Evolutionary conservation across 2,329 filamentous ascomycete genomes (phyloP).

Genomic region (Fusarium cyanostomum): DNA sequence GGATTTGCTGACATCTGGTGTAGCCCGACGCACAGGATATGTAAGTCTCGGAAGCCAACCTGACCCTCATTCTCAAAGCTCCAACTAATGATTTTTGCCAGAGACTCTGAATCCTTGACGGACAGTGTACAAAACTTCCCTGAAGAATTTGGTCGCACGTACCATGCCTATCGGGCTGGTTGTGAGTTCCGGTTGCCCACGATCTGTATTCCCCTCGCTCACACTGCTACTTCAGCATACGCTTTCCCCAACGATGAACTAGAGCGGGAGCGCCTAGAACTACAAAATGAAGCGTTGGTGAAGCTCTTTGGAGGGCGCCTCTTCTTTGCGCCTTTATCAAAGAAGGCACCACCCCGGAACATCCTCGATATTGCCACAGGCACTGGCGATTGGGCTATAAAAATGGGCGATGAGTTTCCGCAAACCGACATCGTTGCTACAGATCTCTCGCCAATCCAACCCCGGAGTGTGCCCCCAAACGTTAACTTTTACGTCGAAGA

Average conservation of each 20-base stretch:
- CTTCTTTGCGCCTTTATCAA: constrained; percentile 55
- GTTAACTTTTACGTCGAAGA: constrained; percentile 81
- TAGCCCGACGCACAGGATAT: constrained; percentile 37
- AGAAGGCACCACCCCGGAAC: constrained; percentile 47
- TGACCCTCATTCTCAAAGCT: neutral
- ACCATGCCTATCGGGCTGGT: constrained; percentile 58
- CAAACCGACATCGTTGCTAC: constrained; percentile 67
- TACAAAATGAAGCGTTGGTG: constrained; percentile 52
- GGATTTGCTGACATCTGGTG: constrained; percentile 30
- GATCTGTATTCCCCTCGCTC: constrained; percentile 1
- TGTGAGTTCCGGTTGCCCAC: constrained; percentile 49
- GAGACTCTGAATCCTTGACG: constrained; percentile 51
- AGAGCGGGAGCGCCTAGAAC: constrained; percentile 54
- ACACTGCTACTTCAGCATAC: constrained; percentile 49
- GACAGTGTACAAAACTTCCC: constrained; percentile 55
- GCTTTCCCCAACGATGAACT: constrained; percentile 56
- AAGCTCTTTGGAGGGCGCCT: constrained; percentile 52
- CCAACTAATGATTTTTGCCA: constrained; percentile 27
- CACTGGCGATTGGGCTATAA: constrained; percentile 69
- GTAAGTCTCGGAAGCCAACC: constrained; percentile 28
- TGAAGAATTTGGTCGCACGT: constrained; percentile 57
- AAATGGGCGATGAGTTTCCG: constrained; percentile 71
- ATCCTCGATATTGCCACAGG: constrained; percentile 58
- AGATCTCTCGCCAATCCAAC: constrained; percentile 75
- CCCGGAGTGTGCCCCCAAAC: constrained; percentile 73